Evolutionary conservation across 2,329 filamentous ascomycete genomes (phyloP).

Genomic region (Chrysoporthe deuterocubensis): DNA sequence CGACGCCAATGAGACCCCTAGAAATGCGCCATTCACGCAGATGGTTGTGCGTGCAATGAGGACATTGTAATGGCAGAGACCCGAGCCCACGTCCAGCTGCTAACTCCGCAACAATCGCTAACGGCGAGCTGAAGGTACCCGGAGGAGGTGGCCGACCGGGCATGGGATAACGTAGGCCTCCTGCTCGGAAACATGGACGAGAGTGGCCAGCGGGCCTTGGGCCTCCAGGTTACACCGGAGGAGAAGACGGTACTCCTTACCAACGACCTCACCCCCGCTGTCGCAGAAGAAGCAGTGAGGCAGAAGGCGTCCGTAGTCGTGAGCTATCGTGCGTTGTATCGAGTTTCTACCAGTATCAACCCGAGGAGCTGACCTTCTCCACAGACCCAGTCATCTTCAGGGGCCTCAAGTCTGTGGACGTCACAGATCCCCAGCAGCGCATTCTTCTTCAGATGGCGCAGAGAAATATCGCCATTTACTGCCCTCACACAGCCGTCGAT

Average conservation of each 20-base stretch:
- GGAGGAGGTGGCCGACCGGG: constrained; percentile 82
- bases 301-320: constrained; percentile 79
- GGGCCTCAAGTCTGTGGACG: constrained; percentile 84
- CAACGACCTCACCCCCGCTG: constrained; percentile 86
- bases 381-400: constrained; percentile 96
- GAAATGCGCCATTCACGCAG: constrained; percentile 48
- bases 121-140: constrained; percentile 68
- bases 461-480: constrained; percentile 92
- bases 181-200: constrained; percentile 55
- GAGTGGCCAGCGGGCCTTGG: constrained; percentile 28
- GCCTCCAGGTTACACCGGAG: constrained; percentile 36
- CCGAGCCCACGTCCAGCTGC: background rate
- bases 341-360: constrained; percentile 17
- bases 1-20: constrained; percentile 4
- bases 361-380: background rate
- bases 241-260: constrained; percentile 60
- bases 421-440: constrained; percentile 82
- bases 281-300: constrained; percentile 86
- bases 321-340: constrained; percentile 72
- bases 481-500: constrained; percentile 93
- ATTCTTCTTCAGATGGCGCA: constrained; percentile 81
- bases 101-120: background rate
- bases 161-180: constrained; percentile 97
- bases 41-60: constrained; percentile 79
- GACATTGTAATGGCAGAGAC: constrained; percentile 65